Evolutionary conservation across 2,329 filamentous ascomycete species (phyloP), one percentile per base, ranked within the genome.

Genomic region (Ciborinia camelliae): DNA sequence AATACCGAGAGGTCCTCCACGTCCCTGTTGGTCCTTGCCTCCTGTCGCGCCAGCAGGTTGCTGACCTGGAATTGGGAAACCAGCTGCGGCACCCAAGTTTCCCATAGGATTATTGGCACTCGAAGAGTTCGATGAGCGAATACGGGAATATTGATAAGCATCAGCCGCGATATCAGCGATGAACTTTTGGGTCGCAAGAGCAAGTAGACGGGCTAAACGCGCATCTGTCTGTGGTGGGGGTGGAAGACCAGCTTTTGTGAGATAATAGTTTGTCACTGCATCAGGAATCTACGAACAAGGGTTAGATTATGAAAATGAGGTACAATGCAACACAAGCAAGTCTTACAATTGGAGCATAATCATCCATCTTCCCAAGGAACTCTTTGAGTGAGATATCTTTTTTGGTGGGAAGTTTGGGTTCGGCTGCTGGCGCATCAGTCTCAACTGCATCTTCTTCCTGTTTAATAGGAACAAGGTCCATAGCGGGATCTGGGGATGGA

Each of bases 181-280:
- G 82, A 99, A 99, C 76, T 99, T 99, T 76, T 99, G 95, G 0
- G 95, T 97, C n/a, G 95, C 95, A 10, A 99, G 90, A 2, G 95
- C 94, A 51, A 99, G 89, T 3, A 99, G 89, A 55, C 94, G 92
- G 28, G 94, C 92, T 35, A 99, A 90, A 65, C 93, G 91, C 26
- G 89, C 89, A 73, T 97, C 92, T 61, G 92, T 96, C 72, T 95
- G 90, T 0, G 92, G 93, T 48, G 94, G 92, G 1, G 94, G 94
- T 41, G 95, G 93, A 4, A 99, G 90, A 62, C 95, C 95, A 70
- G 94, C 92, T 72, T 96, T 90, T 45, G 94, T 96, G 80, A 99
- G 90, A 80, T 99, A 99, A 83, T 98, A 97, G 77, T 96, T 89
- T 68, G 93, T 98, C 28, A 99, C 95, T 26, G 95, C 95, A 75